Base-by-base conservation (phyloP, 2,329 filamentous ascomycete genomes). In the Ustulina deusta region DNA sequence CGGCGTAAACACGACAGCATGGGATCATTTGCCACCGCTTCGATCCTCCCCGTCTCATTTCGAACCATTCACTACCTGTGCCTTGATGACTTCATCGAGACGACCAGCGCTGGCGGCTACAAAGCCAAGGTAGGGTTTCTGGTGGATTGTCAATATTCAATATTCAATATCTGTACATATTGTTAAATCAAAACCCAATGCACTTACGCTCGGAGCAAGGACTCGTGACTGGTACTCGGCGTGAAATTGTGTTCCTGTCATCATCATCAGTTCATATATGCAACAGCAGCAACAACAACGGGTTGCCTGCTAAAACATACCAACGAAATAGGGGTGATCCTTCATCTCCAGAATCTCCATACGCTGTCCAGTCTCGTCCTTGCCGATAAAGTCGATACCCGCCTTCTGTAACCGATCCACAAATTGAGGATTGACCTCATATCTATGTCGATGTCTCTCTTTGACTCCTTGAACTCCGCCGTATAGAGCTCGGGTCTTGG, bases 381-480 rank as follows among this genome's bases (percentile, higher is more conserved):
- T 94, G 71, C 91, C 92, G 66, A 94, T 86, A 76, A 97, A 94
- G 48, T 85, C 82, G 36, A 97, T 83, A 0, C 93, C 94, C 5
- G 85, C 88, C 52, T 86, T 81, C 71, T 93, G 86, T 3, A 97
- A 84, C 36, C 81, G 81, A 3, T 91, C 88, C 60, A 97, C 88
- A 75, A 91, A 90, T 11, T 88, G 86, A 0, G 94, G 93, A 81
- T 97, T 97, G 71, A 97, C 92, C 82, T 97, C 94, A 78, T 97
- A 97, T 42, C 93, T 88, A 81, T 97, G 94, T 68, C 94, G 89
- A 79, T 97, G 94, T 58, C 94, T 88, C 83, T 97, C 94, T 66
- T 86, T 81, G 49, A 91, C 85, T 20, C 81, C 79, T 0, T 83
- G 79, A 1, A 81, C 82, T 1, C 82, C 80, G 3, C 90, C 91